Evolutionary conservation across 2,329 filamentous ascomycete species (phyloP), one percentile per base, ranked within the genome.

Genomic region (Tolypocladium cylindrosporum): DNA sequence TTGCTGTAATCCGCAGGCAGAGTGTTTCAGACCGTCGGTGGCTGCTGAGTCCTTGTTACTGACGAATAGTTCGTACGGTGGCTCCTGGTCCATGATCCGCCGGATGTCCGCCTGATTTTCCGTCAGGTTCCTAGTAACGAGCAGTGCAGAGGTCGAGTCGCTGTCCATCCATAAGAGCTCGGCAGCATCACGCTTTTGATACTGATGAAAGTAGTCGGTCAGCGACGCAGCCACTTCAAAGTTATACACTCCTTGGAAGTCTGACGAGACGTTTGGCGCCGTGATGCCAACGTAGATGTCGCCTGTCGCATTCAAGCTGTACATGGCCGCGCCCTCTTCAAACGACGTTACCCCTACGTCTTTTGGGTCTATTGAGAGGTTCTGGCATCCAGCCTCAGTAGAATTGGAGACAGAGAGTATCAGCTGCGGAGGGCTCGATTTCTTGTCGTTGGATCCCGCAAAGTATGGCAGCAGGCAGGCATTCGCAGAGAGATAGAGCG

Each of bases 161-260:
- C 90, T 91, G 67, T 97, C 94, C 56, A 97, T 84, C 73, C 92
- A 88, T 64, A 85, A 82, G 9, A 97, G 77, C 62, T 87, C 82
- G 0, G 83, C 61, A 16, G 57, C 61, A 14, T 61, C 75, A 24
- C 77, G 69, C 1, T 71, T 66, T 14, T 75, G 69, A 64, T 83
- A 89, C 41, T 74, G 79, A 72, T 95, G 88, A 68, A 90, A 97
- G 60, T 81, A 88, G 1, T 77, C 81, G 65, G 96, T 88, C n/a
- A 87, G 85, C 1, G 92, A 97, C 6, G 84, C 89, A 1, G 90
- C 91, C 27, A 99, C 75, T 65, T 95, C 80, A 64, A 92, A 92
- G 60, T 86, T 89, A 78, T 91, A 99, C 5, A 77, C 76, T 2
- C 87, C 88, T 0, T 77, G 72, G 61, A 87, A 88, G 16, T 78